A percentile compares a stretch with the other conserved stretches of the same genome.
Conservation (phyloP, 1,284 basidiomycete species). For the Psilocybe mexicana region DNA sequence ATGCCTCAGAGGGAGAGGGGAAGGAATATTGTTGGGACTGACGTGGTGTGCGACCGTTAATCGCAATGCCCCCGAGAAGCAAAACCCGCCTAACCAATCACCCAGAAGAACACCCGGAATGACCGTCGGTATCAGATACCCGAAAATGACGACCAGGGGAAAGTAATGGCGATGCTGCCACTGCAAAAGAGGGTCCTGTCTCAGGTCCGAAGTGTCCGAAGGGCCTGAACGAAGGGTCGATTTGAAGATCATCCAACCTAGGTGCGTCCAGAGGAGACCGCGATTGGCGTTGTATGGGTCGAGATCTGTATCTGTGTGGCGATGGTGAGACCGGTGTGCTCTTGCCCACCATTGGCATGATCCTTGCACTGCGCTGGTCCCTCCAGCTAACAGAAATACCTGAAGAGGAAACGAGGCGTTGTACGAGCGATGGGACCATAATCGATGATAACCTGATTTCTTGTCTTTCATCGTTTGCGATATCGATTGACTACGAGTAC, state of each 20-base stretch:
- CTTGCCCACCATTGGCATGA: slow-evolving; percentile 94
- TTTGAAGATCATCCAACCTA: slow-evolving; percentile 91
- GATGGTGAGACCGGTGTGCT: slow-evolving; percentile 87
- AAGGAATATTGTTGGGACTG: slow-evolving; percentile 32
- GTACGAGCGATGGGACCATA: slow-evolving; percentile 91
- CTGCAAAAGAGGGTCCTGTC: slow-evolving; percentile 70
- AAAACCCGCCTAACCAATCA: slow-evolving; percentile 84
- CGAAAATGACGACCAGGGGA: slow-evolving; percentile 62
- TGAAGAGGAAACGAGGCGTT: slow-evolving; percentile 78
- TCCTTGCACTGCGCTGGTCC: slow-evolving; percentile 87
- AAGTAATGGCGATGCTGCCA: slow-evolving; percentile 88
- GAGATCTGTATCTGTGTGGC: slow-evolving; percentile 85
- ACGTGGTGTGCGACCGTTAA: slow-evolving; percentile 81
- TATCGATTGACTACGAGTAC: slow-evolving; percentile 16
- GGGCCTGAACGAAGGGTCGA: slow-evolving; percentile 75
- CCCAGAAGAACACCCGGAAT: slow-evolving; percentile 79
- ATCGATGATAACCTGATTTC: slow-evolving; percentile 77
- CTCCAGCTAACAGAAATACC: slow-evolving; percentile 73
- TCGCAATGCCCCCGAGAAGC: slow-evolving; percentile 72
- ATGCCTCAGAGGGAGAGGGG: background rate
- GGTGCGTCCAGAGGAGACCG: slow-evolving; percentile 81
- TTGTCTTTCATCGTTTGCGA: background rate
- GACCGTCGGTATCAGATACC: slow-evolving; percentile 70
- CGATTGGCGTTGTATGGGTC: slow-evolving; percentile 89
- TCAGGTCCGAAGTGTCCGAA: slow-evolving; percentile 82